A percentile compares a stretch with the other conserved stretches of the same genome.
Conservation (phyloP, 768 basidiomycete species). For the Grammothele lineata region DNA sequence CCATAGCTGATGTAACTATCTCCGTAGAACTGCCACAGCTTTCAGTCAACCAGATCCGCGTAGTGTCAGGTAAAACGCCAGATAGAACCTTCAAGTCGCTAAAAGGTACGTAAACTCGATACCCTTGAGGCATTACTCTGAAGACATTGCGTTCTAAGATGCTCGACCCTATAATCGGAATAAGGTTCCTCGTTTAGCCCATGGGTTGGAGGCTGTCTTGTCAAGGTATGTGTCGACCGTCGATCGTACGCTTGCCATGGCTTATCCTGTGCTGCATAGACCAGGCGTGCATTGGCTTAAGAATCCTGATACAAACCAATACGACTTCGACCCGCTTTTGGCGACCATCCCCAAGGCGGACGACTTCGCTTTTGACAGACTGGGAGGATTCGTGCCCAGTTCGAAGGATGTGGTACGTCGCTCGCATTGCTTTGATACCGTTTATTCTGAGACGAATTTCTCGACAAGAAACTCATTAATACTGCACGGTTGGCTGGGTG, state of each 20-base stretch:
- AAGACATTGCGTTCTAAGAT: too few relatives aligned
- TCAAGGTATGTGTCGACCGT: slow-evolving; percentile 70
- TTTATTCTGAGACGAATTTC: too few relatives aligned
- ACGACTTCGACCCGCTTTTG: slow-evolving; percentile 75
- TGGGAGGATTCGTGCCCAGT: slow-evolving; percentile 71
- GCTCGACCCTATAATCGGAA: slow-evolving; percentile 38
- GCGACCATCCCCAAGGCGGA: slow-evolving; percentile 70
- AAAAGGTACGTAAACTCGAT: slow-evolving; percentile 1
- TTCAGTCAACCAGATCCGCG: too few relatives aligned
- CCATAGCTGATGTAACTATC: too few relatives aligned
- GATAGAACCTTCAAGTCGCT: slow-evolving; percentile 2
- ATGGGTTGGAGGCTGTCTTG: slow-evolving; percentile 64
- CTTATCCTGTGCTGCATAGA: slow-evolving; percentile 48
- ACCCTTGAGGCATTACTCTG: too few relatives aligned
- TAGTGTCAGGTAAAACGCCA: too few relatives aligned
- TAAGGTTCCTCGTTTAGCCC: slow-evolving; percentile 57
- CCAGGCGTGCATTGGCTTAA: slow-evolving; percentile 87
- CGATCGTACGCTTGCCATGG: too few relatives aligned
- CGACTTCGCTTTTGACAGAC: slow-evolving; percentile 81
- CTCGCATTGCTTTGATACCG: not conserved
- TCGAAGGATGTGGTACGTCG: slow-evolving; percentile 64
- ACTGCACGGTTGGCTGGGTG: too few relatives aligned
- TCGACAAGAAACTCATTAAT: slow-evolving; percentile 23
- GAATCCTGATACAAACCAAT: slow-evolving; percentile 81
- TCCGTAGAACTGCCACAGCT: too few relatives aligned